Evolutionary conservation across 306 rosid genomes (phyloP).

Genomic region (Sphenostylis stenocarpa): DNA sequence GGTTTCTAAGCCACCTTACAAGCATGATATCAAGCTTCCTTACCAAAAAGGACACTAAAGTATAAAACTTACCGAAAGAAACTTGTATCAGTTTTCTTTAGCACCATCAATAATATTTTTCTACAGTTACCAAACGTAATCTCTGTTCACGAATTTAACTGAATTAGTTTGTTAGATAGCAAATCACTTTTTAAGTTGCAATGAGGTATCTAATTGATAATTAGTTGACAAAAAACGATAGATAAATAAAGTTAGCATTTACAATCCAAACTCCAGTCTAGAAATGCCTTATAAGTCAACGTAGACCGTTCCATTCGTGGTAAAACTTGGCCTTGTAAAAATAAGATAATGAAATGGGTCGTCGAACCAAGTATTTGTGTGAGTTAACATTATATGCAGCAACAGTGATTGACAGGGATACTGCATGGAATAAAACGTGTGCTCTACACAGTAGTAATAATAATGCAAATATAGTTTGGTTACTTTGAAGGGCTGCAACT

Average conservation of each 20-base stretch:
- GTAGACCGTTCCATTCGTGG: neutral
- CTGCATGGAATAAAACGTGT: neutral
- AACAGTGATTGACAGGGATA: neutral
- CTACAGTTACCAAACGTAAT: too few species aligned
- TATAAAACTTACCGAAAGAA: too few species aligned
- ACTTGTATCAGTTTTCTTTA: too few species aligned
- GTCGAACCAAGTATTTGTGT: neutral
- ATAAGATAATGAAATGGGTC: neutral
- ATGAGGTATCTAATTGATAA: too few species aligned
- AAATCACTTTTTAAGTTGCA: too few species aligned
- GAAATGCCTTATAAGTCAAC: neutral
- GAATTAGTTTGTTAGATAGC: too few species aligned
- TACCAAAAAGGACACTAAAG: too few species aligned
- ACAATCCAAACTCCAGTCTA: neutral
- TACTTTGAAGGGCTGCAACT: slow-evolving; percentile 1
- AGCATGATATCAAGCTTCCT: too few species aligned
- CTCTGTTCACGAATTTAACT: too few species aligned
- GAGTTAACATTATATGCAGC: neutral
- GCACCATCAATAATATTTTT: too few species aligned
- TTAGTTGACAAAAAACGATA: neutral
- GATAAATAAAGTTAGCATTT: neutral
- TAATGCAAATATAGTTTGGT: neutral
- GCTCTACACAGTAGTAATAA: neutral
- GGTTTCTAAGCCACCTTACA: too few species aligned
- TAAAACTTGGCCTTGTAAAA: neutral